Evolutionary conservation across 495 filamentous ascomycete genomes (phyloP), one percentile per base, ranked within the genome.

Genomic region (Bombardia bombarda): DNA sequence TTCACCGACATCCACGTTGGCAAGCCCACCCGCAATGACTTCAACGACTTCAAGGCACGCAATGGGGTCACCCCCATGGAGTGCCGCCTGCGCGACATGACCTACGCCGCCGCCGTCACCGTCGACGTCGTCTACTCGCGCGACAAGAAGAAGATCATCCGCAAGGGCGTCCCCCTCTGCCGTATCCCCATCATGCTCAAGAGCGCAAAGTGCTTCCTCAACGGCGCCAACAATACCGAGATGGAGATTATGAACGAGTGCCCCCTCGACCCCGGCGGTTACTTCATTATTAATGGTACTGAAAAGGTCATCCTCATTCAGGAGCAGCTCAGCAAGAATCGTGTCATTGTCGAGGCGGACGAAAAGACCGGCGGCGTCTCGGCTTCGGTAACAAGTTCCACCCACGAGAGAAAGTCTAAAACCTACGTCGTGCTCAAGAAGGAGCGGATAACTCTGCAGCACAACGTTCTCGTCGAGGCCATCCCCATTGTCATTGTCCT

Each of bases 221-320:
- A 74, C 31, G 82, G 84, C 45, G 88, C 85, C 51, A 81, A 77
- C 13, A 90, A 93, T 40, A 70, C 72, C 19, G 74, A 93, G 55
- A 92, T 97, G 89, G 83, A 83, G 25, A 59, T 77, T 13, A 78
- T 95, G 54, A 87, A 92, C 51, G 92, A 99, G 62, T 99, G 92
- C 57, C 84, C 92, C 2, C 70, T 97, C 20, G 92, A 99, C 63
- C 92, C 93, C 1, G 92, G 92, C 42, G 92, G 92, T 21, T 99
- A 99, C 62, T 99, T 99, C 56, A 86, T 88, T 45, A 78, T 86
- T 35, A 77, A 80, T 49, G 84, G 84, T 7, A 85, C 83, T 37
- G 92, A 99, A 54, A 97, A 97, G 69, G 92, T 97, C 38, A 97
- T 99, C 56, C 75, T 99, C 12, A 90, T 97, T 25, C 92, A 97